Conservation (phyloP, 2,329 filamentous ascomycete species). For the Colletotrichum tropicale region DNA sequence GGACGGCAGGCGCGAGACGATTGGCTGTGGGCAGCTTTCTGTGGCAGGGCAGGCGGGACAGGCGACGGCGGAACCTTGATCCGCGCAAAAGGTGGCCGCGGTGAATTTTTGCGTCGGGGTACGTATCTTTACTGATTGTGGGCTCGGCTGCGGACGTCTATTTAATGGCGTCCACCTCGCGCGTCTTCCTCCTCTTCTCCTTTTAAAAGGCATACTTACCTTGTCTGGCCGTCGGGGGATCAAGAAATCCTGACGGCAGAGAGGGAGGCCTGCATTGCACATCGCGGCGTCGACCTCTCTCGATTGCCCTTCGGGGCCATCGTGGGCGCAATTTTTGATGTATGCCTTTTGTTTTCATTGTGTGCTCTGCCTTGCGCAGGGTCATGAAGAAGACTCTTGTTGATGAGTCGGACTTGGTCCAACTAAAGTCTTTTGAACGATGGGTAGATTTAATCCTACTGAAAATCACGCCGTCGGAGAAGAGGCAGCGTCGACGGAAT, state of each 20-base stretch:
- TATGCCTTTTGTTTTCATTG: slow-evolving; percentile 14
- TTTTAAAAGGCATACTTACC: slow-evolving; percentile 50
- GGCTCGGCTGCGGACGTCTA: background rate
- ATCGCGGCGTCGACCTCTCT: slow-evolving; percentile 29
- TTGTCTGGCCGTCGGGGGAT: slow-evolving; percentile 47
- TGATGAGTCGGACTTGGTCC: too few relatives aligned
- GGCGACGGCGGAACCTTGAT: slow-evolving; percentile 16
- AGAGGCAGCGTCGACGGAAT: accelerated
- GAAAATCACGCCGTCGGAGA: accelerated
- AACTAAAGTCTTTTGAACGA: too few relatives aligned
- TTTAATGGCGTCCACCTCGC: background rate
- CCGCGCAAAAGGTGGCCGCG: background rate
- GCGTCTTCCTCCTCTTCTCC: background rate
- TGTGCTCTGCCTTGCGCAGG: background rate
- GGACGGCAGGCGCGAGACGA: background rate
- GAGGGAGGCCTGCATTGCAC: slow-evolving; percentile 57
- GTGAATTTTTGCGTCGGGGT: background rate
- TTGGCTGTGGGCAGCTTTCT: background rate
- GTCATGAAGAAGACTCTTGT: slow-evolving; percentile 20
- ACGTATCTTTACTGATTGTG: background rate
- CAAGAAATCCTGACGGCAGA: slow-evolving; percentile 46
- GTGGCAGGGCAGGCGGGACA: background rate
- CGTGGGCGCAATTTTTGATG: slow-evolving; percentile 18
- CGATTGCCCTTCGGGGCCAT: slow-evolving; percentile 21
- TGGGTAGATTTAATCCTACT: too few relatives aligned